Conservation (phyloP, 192 early-diverging fungal genomes). For the Entomortierella parvispora region DNA sequence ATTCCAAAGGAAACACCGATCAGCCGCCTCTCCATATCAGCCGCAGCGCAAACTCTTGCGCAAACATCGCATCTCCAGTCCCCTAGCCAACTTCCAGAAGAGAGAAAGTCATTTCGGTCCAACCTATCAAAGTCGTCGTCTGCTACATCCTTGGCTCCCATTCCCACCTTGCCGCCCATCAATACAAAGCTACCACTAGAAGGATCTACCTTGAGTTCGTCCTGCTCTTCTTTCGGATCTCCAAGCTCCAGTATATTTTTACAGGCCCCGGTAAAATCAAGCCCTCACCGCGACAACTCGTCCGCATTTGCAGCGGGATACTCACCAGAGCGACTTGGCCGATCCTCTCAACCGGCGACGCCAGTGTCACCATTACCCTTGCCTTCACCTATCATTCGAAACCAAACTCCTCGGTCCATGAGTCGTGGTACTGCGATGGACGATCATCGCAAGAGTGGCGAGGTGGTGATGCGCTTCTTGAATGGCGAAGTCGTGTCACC, state of each 20-base stretch:
- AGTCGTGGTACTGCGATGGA: constrained; percentile 4
- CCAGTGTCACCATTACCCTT: constrained; percentile 38
- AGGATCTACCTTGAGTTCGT: neutral
- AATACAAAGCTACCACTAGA: constrained; percentile 34
- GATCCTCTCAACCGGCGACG: constrained; percentile 14
- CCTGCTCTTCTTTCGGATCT: constrained; percentile 3
- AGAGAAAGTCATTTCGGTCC: neutral
- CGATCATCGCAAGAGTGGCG: constrained; percentile 35
- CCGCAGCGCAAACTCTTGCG: constrained; percentile 5
- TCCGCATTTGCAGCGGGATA: constrained; percentile 7
- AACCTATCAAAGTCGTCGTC: constrained; percentile 6
- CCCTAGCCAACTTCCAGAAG: neutral
- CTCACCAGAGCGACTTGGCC: constrained; percentile 17
- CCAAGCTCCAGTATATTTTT: neutral
- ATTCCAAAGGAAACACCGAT: constrained; percentile 22
- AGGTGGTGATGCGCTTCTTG: constrained; percentile 45
- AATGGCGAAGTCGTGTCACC: constrained; percentile 41
- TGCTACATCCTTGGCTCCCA: neutral
- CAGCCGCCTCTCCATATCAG: constrained; percentile 17
- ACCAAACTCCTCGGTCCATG: constrained; percentile 17
- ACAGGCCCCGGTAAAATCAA: neutral
- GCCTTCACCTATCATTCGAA: constrained; percentile 30
- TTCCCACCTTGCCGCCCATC: constrained; percentile 22
- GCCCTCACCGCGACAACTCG: neutral
- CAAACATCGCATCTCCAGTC: constrained; percentile 8